Conservation (phyloP, 305 asterid species). For the Fraxinus nigra region DNA sequence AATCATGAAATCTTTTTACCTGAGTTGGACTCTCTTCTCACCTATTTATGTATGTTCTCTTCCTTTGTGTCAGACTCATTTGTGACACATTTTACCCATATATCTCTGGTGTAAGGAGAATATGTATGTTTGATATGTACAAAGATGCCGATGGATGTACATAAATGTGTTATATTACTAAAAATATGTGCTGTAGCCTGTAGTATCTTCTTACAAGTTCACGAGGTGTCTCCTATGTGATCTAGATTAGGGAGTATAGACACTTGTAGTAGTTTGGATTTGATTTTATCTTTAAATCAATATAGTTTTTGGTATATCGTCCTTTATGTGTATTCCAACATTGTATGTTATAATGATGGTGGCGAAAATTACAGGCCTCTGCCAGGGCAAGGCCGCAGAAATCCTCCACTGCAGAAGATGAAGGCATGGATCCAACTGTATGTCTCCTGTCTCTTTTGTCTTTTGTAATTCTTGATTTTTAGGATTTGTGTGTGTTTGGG, state of each 20-base stretch:
- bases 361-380: conserved; percentile 37
- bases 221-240: not conserved
- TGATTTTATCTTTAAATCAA: conserved; percentile 1
- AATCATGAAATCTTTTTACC: not conserved
- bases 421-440: conserved; percentile 86
- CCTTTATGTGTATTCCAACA: not conserved
- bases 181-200: not conserved
- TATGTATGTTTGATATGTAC: not conserved
- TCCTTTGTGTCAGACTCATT: not conserved
- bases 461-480: not conserved
- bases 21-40: not conserved
- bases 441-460: not conserved
- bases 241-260: not conserved
- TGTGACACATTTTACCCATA: not conserved
- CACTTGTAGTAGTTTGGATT: not conserved
- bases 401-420: conserved; percentile 68
- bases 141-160: not conserved
- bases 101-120: not conserved
- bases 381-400: conserved; percentile 39
- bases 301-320: not conserved
- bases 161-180: not conserved
- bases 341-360: not conserved
- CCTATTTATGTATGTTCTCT: not conserved
- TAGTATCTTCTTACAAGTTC: not conserved
- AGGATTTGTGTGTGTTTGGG: not conserved